Conservation (phyloP, 2,329 filamentous ascomycete genomes). For the Phyllosticta citribraziliensis region DNA sequence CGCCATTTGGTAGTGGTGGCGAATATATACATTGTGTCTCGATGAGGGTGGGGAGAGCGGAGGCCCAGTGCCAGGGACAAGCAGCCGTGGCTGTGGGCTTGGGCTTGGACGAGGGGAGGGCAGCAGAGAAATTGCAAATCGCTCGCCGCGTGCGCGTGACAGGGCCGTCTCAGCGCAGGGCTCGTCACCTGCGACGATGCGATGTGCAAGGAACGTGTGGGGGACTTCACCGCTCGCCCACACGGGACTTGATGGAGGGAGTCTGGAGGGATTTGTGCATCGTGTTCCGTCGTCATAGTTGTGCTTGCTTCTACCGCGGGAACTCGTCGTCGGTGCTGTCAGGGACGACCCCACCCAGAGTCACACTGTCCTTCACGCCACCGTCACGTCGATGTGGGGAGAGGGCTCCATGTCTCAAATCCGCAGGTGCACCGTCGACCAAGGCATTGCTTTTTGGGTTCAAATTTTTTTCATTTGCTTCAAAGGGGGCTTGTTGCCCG, state of each 20-base stretch:
- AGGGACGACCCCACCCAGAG: background rate
- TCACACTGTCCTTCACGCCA: background rate
- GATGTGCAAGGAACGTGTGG: background rate
- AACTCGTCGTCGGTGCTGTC: background rate
- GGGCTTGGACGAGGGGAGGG: background rate
- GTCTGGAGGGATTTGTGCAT: background rate
- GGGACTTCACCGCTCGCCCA: background rate
- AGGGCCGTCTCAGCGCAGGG: background rate
- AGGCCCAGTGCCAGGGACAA: background rate
- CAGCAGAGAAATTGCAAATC: background rate
- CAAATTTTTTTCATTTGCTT: constrained; percentile 1
- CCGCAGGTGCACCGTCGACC: background rate
- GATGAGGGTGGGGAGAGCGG: background rate
- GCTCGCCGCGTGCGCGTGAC: background rate
- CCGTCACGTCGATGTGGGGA: background rate
- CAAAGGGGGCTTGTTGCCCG: background rate
- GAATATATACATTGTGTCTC: background rate
- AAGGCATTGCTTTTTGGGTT: background rate
- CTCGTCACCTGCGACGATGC: background rate
- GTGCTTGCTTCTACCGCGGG: background rate
- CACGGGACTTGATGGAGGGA: background rate
- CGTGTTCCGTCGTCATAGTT: background rate
- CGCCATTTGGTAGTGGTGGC: background rate
- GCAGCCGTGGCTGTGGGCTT: background rate
- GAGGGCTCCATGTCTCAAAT: background rate